Conservation (phyloP, 257 asterid species). For the Nicotiana paniculata region DNA sequence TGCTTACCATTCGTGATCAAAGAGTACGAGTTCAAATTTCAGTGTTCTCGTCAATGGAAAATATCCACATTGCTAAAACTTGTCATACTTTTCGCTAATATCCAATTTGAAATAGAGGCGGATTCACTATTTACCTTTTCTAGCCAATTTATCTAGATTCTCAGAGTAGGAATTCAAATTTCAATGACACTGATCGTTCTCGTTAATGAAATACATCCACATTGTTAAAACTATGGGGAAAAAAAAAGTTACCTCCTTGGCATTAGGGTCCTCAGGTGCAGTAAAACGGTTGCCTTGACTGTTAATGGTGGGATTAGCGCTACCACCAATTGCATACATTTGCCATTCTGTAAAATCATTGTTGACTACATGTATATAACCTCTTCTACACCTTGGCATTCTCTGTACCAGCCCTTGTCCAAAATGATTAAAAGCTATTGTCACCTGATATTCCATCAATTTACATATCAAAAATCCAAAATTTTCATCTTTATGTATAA, state of each 20-base stretch:
- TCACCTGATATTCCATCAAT: constrained; percentile 16
- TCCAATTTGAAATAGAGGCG: too few species aligned
- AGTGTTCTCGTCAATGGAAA: neutral
- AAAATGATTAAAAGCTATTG: constrained; percentile 41
- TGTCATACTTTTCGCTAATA: too few species aligned
- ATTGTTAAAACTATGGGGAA: neutral
- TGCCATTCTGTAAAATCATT: constrained; percentile 39
- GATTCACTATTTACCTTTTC: too few species aligned
- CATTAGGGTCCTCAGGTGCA: constrained; percentile 34
- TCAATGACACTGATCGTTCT: too few species aligned
- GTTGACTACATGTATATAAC: constrained; percentile 38
- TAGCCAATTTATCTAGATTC: too few species aligned
- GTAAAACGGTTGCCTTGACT: constrained; percentile 36
- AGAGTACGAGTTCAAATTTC: neutral
- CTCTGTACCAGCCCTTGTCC: constrained; percentile 34
- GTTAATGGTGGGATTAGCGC: constrained; percentile 37
- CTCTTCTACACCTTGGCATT: constrained; percentile 42
- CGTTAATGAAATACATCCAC: neutral
- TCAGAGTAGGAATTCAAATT: neutral
- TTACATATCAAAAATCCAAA: neutral
- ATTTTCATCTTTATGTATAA: neutral
- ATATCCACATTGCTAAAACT: too few species aligned
- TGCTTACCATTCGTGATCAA: neutral
- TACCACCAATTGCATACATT: constrained; percentile 42
- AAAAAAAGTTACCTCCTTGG: constrained; percentile 23